phyloP scores from a whole-genome alignment of 2,329 filamentous ascomycete species.

The Exophiala sp. region DNA sequence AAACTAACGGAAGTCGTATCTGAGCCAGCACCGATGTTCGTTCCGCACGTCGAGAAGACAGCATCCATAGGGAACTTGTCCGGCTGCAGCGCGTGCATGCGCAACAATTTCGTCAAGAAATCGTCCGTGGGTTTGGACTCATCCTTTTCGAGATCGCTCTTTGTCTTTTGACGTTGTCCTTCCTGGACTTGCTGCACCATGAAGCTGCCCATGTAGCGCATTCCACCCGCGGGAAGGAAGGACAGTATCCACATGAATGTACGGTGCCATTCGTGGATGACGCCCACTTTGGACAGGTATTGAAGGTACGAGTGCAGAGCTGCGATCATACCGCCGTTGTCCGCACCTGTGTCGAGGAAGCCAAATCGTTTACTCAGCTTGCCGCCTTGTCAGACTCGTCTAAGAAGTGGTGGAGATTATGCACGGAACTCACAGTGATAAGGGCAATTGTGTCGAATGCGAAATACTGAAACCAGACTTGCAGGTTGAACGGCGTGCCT shows the following conservation, averaged over 20 bases:
- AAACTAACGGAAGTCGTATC: conserved; percentile 77
- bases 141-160: conserved; percentile 18
- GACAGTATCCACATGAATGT: conserved; percentile 34
- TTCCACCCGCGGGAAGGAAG: conserved; percentile 30
- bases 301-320: conserved; percentile 34
- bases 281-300: conserved; percentile 42
- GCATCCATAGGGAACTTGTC: conserved; percentile 35
- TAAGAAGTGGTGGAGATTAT: not conserved
- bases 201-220: conserved; percentile 34
- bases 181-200: conserved; percentile 32
- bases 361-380: conserved; percentile 35
- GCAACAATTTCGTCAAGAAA: conserved; percentile 44
- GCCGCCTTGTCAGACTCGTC: not conserved
- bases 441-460: conserved; percentile 37
- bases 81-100: conserved; percentile 27
- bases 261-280: conserved; percentile 41
- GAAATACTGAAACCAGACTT: conserved; percentile 39
- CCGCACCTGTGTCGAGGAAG: conserved; percentile 33
- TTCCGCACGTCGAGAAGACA: conserved; percentile 11
- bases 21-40: conserved; percentile 58
- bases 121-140: conserved; percentile 30
- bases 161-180: conserved; percentile 21
- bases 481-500: conserved; percentile 28
- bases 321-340: conserved; percentile 36
- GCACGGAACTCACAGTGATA: conserved; percentile 26